Evolutionary conservation across 2,329 filamentous ascomycete species (phyloP).

Genomic region (Hymenoscyphus fructigenus): DNA sequence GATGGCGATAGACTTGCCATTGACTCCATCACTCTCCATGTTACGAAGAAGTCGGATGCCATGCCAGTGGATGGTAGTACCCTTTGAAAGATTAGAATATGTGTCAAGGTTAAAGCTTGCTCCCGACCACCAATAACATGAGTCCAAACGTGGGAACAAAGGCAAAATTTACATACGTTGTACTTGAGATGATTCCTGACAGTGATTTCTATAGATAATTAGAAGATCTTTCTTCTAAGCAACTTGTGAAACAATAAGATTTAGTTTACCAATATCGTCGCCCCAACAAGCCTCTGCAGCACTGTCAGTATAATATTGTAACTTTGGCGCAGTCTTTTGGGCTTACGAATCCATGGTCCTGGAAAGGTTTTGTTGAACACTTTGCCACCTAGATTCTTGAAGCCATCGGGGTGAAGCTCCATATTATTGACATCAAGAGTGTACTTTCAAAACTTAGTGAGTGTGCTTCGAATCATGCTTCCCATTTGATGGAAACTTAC

Average conservation of each 20-base stretch:
- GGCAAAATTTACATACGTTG: too few relatives aligned
- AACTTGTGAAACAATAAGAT: background rate
- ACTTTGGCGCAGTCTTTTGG: background rate
- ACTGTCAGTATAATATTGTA: background rate
- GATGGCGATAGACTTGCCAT: background rate
- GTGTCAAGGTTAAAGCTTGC: too few relatives aligned
- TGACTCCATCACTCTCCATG: conserved; percentile 12
- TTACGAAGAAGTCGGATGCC: conserved; percentile 42
- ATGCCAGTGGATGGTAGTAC: conserved; percentile 51
- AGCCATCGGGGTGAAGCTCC: conserved; percentile 4
- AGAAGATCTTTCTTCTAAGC: too few relatives aligned
- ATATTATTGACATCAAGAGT: conserved; percentile 7
- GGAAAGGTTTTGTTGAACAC: conserved; percentile 16
- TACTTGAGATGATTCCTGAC: conserved; percentile 13
- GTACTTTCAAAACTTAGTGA: conserved; percentile 6
- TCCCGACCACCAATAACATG: too few relatives aligned
- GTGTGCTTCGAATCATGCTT: background rate
- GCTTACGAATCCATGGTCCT: conserved; percentile 17
- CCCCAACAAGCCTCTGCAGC: conserved; percentile 17
- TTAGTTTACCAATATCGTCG: conserved; percentile 8
- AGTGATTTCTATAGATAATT: conserved; percentile 9
- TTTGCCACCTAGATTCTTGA: conserved; percentile 10
- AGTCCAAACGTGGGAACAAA: too few relatives aligned
- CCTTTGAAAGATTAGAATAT: too few relatives aligned
- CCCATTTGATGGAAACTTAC: background rate